Evolutionary conservation across 306 rosid species (phyloP), one percentile per base, ranked within the genome.

Genomic region (Cicer chorassanicum): DNA sequence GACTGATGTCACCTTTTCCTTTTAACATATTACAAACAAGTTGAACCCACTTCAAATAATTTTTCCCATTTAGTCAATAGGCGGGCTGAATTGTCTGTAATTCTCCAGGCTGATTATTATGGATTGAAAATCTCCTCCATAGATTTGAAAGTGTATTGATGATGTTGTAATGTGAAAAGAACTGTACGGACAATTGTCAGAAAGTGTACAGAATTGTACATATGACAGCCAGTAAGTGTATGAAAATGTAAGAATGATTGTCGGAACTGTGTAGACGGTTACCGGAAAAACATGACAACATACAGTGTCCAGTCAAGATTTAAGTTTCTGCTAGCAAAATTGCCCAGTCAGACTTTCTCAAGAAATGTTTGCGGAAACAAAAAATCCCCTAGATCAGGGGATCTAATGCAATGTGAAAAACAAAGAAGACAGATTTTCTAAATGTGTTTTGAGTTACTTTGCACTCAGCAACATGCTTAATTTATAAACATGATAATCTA

Each of bases 31-130:
- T 19, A 19, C 38, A 36, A 55, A 55, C 36, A 55, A 55, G 62
- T 19, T 3, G 62, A 9, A n/a, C 39, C 62, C 62, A 55, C 62
- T 55, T 55, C 38, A 55, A 55, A 55, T 55, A 55, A 55, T 19
- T 55, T 55, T 55, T 55, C 13, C 38, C 13, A 16, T 18, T 54
- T 21, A 8, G 61, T 8, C 61, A 6, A 54, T 54, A 45, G 12
- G 14, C 51, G 5, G 13, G 13, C 61, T 53, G 61, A 19, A 9
- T 54, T n/a, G 2, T 45, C 12, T 9, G 11, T 8, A 46, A 46
- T 13, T 6, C 13, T 4, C 6, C 34, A 12, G 16, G 13, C 53
- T 12, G 53, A 12, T 54, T 54, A 54, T 54, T 54, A 24, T 24
- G 4, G 61, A 54, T 54, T 18, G 6, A 54, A 0, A 4, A 54